These are phyloP conservation scores for Candida peoriensis DNA, from an alignment of 805 yeast genomes.

Conservation along the genomic window DNA sequence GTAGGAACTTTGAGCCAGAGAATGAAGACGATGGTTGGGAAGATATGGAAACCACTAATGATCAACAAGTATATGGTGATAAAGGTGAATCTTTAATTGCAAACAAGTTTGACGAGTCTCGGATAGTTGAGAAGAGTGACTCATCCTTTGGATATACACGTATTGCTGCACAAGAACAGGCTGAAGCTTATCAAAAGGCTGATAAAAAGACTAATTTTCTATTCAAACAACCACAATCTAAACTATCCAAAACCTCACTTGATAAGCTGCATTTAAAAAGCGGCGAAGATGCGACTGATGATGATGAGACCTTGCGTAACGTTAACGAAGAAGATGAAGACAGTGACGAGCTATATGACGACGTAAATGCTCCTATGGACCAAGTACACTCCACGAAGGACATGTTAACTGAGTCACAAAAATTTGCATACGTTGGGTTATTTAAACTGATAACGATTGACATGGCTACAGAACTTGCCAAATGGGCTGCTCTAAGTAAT, in stretches of 20 bases:
- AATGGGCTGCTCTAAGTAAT: slow-evolving; percentile 41
- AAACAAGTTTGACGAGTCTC: slow-evolving; percentile 18
- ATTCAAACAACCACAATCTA: slow-evolving; percentile 29
- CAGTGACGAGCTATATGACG: slow-evolving; percentile 20
- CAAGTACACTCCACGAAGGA: slow-evolving; percentile 77
- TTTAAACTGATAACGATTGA: slow-evolving; percentile 70
- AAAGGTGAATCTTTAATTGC: slow-evolving; percentile 60
- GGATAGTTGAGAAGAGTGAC: slow-evolving; percentile 14
- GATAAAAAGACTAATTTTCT: slow-evolving; percentile 54
- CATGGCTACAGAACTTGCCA: slow-evolving; percentile 79
- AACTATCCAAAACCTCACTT: slow-evolving; percentile 1
- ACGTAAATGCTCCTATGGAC: slow-evolving; percentile 42
- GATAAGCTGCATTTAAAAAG: slow-evolving; percentile 1
- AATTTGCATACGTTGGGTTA: slow-evolving; percentile 87
- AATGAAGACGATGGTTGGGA: slow-evolving; percentile 63
- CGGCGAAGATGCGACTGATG: slow-evolving; percentile 8
- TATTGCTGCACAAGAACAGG: slow-evolving; percentile 82
- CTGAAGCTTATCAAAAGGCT: slow-evolving; percentile 55
- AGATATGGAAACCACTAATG: slow-evolving; percentile 78
- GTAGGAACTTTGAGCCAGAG: slow-evolving; percentile 18
- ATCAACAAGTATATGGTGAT: slow-evolving; percentile 73
- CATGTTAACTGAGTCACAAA: slow-evolving; percentile 76
- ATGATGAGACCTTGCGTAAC: slow-evolving; percentile 16
- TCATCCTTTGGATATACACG: slow-evolving; percentile 68
- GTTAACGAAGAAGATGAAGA: slow-evolving; percentile 38